Conservation (phyloP, 352 stramenopile species). For the Phytophthora podocarpi region DNA sequence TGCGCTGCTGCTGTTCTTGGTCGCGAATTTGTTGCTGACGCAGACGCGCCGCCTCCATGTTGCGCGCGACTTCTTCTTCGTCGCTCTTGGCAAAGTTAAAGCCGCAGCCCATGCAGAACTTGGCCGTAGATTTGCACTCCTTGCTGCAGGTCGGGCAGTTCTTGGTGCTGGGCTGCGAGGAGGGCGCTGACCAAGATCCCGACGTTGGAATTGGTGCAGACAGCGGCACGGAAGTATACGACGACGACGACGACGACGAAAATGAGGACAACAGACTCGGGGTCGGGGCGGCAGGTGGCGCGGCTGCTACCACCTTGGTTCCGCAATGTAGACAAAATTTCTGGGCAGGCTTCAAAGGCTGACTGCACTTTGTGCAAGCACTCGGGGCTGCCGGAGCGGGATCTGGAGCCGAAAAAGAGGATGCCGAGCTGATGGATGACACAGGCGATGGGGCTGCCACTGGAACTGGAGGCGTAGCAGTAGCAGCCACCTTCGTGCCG, state of each 20-base stretch:
- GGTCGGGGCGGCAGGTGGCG: constrained; percentile 17
- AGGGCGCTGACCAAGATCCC: constrained; percentile 38
- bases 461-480: constrained; percentile 11
- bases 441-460: constrained; percentile 27
- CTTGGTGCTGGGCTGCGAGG: constrained; percentile 51
- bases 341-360: constrained; percentile 58
- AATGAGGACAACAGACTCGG: constrained; percentile 31
- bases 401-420: constrained; percentile 29
- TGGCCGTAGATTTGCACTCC: constrained; percentile 76
- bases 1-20: constrained; percentile 64
- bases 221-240: constrained; percentile 53
- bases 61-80: constrained; percentile 78
- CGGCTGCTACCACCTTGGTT: constrained; percentile 45
- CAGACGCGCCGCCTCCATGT: constrained; percentile 65
- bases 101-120: constrained; percentile 84
- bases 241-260: constrained; percentile 29
- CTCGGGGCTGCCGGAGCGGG: constrained; percentile 10
- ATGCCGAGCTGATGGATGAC: constrained; percentile 38
- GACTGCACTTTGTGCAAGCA: constrained; percentile 51
- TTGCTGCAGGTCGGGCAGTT: constrained; percentile 69
- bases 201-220: constrained; percentile 62
- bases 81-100: constrained; percentile 82
- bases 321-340: constrained; percentile 86
- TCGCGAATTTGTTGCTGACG: constrained; percentile 55
- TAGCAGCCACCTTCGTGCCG: constrained; percentile 39